Evolutionary conservation across 805 yeast genomes (phyloP).

Genomic region (Saccharomycopsis sp.): DNA sequence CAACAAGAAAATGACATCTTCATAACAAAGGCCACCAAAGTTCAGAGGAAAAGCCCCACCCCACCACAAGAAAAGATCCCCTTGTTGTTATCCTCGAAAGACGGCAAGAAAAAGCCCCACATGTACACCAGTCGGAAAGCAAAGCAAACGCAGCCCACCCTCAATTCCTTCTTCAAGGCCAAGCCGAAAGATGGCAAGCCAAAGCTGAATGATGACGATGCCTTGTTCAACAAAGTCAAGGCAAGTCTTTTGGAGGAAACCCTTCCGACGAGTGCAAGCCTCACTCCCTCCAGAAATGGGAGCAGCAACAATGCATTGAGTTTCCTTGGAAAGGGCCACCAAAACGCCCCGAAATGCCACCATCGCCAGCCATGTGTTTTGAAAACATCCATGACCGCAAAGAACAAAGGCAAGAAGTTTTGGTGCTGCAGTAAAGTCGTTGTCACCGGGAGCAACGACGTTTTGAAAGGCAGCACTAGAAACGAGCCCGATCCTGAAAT

Average conservation of each 20-base stretch:
- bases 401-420: slow-evolving; percentile 41
- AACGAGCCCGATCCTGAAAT: slow-evolving; percentile 25
- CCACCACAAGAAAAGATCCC: too few species aligned
- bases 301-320: neutral
- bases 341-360: slow-evolving; percentile 35
- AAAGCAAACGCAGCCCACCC: slow-evolving; percentile 14
- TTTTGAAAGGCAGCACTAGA: too few species aligned
- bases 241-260: neutral
- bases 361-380: slow-evolving; percentile 40
- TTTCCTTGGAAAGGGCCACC: neutral
- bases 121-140: slow-evolving; percentile 17
- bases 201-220: neutral
- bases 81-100: neutral
- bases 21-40: too few species aligned
- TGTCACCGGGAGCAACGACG: slow-evolving; percentile 9
- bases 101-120: slow-evolving; percentile 4
- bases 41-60: neutral
- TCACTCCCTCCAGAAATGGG: neutral
- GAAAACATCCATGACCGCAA: slow-evolving; percentile 35
- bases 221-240: slow-evolving; percentile 3
- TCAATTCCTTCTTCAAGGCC: slow-evolving; percentile 25
- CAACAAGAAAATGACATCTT: too few species aligned
- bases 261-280: neutral
- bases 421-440: slow-evolving; percentile 41
- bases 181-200: slow-evolving; percentile 3